Conservation (phyloP, 768 basidiomycete genomes). For the Boletus rex-veris region DNA sequence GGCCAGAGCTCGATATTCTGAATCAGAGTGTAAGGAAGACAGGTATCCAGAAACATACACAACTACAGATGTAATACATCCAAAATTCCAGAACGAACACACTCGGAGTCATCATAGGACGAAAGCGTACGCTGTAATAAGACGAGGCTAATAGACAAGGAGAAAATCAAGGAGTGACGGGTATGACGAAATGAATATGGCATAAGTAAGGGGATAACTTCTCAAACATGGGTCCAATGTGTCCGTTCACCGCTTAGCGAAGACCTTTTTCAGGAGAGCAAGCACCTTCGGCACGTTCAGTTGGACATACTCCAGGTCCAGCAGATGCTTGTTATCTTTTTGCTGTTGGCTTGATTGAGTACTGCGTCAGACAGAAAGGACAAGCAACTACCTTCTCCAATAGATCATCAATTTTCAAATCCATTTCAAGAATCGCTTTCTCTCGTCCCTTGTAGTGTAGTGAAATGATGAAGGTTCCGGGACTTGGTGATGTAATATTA, state of each 20-base stretch:
- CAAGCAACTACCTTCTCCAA: slow-evolving; percentile 78
- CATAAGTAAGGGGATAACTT: slow-evolving; percentile 29
- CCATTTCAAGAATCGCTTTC: slow-evolving; percentile 99
- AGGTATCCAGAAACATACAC: slow-evolving; percentile 37
- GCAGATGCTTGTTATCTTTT: slow-evolving; percentile 96
- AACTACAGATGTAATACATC: slow-evolving; percentile 38
- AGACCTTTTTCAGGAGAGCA: slow-evolving; percentile 89
- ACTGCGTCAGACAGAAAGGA: background rate
- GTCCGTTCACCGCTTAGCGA: slow-evolving; percentile 69
- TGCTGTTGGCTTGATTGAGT: slow-evolving; percentile 56
- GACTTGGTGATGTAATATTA: slow-evolving; percentile 96
- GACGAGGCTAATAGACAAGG: slow-evolving; percentile 6
- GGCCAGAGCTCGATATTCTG: background rate
- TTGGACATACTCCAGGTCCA: slow-evolving; percentile 98
- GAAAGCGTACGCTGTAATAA: slow-evolving; percentile 19
- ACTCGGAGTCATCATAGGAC: slow-evolving; percentile 12
- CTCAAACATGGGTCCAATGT: slow-evolving; percentile 15
- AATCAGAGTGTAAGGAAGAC: slow-evolving; percentile 25
- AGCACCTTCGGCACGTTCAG: slow-evolving; percentile 95
- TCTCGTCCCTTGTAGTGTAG: slow-evolving; percentile 98
- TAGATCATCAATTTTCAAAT: slow-evolving; percentile 96
- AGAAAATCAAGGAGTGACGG: slow-evolving; percentile 18
- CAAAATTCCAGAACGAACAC: slow-evolving; percentile 31
- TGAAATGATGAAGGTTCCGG: slow-evolving; percentile 98
- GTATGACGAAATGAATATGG: slow-evolving; percentile 30